Base-by-base conservation (phyloP, 202 grass and related monocot genomes). In the Elaeis oleifera region DNA sequence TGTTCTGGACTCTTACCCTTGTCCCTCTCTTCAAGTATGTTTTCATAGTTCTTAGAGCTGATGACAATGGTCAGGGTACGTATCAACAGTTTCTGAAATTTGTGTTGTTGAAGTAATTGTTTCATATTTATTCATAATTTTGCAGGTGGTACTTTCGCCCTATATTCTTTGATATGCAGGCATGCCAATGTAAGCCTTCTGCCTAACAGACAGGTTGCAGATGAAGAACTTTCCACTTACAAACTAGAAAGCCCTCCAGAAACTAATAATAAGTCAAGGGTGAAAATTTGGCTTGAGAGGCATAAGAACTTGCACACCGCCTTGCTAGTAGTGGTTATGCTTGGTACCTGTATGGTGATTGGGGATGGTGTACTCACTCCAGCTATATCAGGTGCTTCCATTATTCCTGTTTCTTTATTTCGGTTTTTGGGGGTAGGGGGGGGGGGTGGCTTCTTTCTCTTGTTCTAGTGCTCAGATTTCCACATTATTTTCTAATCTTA, bases 261-360 rank as follows among this genome's bases (percentile, higher is more conserved):
- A 59, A 69, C 18, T 18, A 74, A 74, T 2, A 69, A 86, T 31
- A 85, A 27, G 54, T 89, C 94, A 25, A 54, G 39, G 1, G 79
- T 89, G 68, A 99, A 92, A 60, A 48, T 73, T 63, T 92, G 74
- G 88, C 84, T 99, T 58, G 92, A 97, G 77, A 89, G 89, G 69
- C 87, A 91, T 68, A 89, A 76, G 74, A 91, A 89, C 59, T 68
- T 92, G 58, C 92, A 88, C 14, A 76, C 76, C 53, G 79, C 81
- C 55, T 74, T 97, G 24, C 70, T 97, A 44, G 55, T 97, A 49
- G 84, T 97, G 71, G 92, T 97, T 16, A 83, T 97, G 79, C 81
- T 97, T 18, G 92, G 92, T 32, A 97, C 92, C 25, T 97, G 92
- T 74, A 97, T 97, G 92, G 92, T 97, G 27, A 97, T 97, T 61